phyloP scores from a whole-genome alignment of 768 basidiomycete species.

The Lyophyllum shimeji region DNA sequence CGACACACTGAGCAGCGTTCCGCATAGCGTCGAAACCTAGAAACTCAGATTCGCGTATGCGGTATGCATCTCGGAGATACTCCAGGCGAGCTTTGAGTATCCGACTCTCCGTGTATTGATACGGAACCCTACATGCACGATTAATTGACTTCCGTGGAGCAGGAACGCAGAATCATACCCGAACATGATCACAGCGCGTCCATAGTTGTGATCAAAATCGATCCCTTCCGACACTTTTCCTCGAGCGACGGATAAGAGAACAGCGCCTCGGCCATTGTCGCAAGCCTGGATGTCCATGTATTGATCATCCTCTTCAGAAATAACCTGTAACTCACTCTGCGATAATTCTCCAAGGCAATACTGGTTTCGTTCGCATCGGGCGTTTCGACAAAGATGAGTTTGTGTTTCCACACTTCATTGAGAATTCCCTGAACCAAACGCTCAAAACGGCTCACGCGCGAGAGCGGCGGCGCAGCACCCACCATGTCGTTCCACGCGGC shows the following conservation, averaged over 20 bases:
- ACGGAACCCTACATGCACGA: conserved; percentile 69
- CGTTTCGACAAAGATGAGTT: conserved; percentile 98
- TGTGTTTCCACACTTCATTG: conserved; percentile 99
- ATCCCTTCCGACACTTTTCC: conserved; percentile 99
- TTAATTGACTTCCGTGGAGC: conserved; percentile 3
- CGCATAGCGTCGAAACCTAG: conserved; percentile 99
- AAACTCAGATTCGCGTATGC: conserved; percentile 98
- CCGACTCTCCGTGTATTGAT: conserved; percentile 97
- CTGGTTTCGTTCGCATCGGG: conserved; percentile 99
- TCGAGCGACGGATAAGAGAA: conserved; percentile 93
- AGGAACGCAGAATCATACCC: conserved; percentile 52
- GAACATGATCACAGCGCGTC: conserved; percentile 99
- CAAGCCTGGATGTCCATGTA: conserved; percentile 69
- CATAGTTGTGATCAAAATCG: conserved; percentile 99
- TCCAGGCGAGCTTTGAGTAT: conserved; percentile 97
- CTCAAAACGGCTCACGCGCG: not conserved
- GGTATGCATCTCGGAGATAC: conserved; percentile 96
- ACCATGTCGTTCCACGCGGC: conserved; percentile 99
- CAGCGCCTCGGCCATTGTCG: conserved; percentile 97
- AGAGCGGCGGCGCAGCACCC: conserved; percentile 24
- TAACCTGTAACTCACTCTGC: conserved; percentile 56
- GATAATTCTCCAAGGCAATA: conserved; percentile 95
- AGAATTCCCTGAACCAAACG: conserved; percentile 75
- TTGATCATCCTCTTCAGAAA: not conserved
- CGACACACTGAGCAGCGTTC: conserved; percentile 98